Evolutionary conservation across 2,329 filamentous ascomycete genomes (phyloP).

Genomic region (Tolypocladium amazonense): DNA sequence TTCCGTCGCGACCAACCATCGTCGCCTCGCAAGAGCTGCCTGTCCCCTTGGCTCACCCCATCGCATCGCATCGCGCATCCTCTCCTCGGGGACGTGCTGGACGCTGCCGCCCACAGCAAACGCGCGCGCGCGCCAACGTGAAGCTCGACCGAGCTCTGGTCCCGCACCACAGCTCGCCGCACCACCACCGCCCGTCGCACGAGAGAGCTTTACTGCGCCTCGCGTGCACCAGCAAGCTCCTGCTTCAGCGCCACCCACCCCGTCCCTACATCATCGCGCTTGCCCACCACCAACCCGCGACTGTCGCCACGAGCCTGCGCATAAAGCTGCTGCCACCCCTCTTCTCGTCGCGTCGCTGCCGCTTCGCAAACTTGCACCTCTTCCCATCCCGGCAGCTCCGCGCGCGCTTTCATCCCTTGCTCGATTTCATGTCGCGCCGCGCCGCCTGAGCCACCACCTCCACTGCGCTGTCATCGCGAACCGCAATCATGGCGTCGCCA

Average conservation of each 20-base stretch:
- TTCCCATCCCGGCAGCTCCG: not conserved
- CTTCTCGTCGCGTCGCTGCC: conserved; percentile 1
- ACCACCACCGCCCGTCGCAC: not conserved
- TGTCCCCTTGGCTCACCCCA: not conserved
- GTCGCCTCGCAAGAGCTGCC: not conserved
- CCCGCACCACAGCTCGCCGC: not conserved
- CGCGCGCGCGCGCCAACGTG: not conserved
- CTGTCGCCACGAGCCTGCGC: not conserved
- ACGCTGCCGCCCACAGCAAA: not conserved
- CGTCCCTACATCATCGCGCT: not conserved
- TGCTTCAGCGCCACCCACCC: not conserved
- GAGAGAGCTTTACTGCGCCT: not conserved
- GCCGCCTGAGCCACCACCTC: conserved; percentile 15
- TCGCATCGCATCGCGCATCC: not conserved
- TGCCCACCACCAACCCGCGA: not conserved
- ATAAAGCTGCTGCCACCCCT: not conserved
- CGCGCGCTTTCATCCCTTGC: conserved; percentile 1
- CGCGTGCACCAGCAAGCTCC: not conserved
- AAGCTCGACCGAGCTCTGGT: not conserved
- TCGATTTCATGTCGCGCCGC: conserved; percentile 26
- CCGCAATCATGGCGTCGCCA: conserved; percentile 44
- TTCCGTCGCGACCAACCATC: conserved; percentile 7
- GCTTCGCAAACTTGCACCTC: not conserved
- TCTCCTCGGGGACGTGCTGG: not conserved
- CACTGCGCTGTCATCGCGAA: conserved; percentile 24